phyloP scores from a whole-genome alignment of 2,329 filamentous ascomycete species.

The Chalaropsis thielavioides region DNA sequence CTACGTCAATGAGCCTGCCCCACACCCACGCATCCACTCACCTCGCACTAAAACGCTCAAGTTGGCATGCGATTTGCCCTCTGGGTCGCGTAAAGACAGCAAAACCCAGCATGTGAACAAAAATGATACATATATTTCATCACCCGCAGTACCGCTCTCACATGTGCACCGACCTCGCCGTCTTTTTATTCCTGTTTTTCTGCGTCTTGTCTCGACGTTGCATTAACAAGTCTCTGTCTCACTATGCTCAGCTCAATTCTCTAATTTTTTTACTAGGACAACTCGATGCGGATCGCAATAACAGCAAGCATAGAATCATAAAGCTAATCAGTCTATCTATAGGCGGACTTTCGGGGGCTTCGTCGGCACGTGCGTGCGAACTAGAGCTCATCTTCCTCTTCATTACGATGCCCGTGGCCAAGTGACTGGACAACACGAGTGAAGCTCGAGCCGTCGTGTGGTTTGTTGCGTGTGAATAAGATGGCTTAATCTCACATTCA shows the following conservation, averaged over 20 bases:
- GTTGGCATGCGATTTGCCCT: not conserved
- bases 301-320: not conserved
- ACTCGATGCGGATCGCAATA: not conserved
- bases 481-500: not conserved
- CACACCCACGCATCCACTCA: not conserved
- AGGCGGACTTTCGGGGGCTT: not conserved
- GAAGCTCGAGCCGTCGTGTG: conserved; percentile 1
- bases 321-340: not conserved
- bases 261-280: not conserved
- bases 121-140: not conserved
- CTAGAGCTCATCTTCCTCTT: not conserved
- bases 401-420: not conserved
- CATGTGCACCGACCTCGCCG: not conserved
- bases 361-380: not conserved
- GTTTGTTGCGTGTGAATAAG: not conserved
- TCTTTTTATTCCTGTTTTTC: not conserved
- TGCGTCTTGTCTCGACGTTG: not conserved
- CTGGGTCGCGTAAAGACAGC: not conserved
- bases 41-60: not conserved
- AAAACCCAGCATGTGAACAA: not conserved
- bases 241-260: not conserved
- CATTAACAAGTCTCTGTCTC: too few relatives aligned
- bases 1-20: not conserved
- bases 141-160: not conserved
- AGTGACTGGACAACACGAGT: not conserved